phyloP scores from a whole-genome alignment of 371 early-diverging fungal species.

The Dinochytrium kinnereticum region DNA sequence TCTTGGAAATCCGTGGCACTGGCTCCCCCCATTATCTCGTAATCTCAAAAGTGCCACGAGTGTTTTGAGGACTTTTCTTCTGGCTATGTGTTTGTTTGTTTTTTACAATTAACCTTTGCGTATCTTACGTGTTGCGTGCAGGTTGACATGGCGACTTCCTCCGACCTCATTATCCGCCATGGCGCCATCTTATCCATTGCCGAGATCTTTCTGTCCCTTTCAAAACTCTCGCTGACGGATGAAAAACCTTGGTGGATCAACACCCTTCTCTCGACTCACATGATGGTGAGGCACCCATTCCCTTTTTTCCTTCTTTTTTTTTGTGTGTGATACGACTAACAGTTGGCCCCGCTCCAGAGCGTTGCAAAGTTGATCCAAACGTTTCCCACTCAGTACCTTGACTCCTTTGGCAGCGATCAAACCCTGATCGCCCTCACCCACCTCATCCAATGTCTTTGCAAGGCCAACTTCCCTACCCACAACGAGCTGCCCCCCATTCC shows the following conservation, averaged over 20 bases:
- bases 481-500: not conserved
- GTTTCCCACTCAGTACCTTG: conserved; percentile 59
- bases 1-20: no score
- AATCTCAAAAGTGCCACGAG: no score
- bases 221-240: not conserved
- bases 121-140: conserved; percentile 42
- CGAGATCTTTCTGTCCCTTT: conserved; percentile 68
- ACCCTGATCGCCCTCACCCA: conserved; percentile 53
- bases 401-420: conserved; percentile 68
- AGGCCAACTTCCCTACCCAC: conserved; percentile 53
- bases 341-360: no score
- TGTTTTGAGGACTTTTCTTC: no score
- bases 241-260: not conserved
- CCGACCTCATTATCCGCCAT: conserved; percentile 75
- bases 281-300: not conserved
- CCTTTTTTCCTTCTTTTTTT: no score
- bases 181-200: conserved; percentile 77
- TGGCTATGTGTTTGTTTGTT: no score
- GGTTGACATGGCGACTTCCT: conserved; percentile 62
- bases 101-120: no score
- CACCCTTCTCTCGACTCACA: not conserved
- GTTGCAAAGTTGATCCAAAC: conserved; percentile 52
- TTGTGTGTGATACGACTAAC: no score
- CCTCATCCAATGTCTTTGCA: conserved; percentile 58
- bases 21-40: no score